Evolutionary conservation across 192 early-diverging fungal genomes (phyloP).

Genomic region (Cetraspora pellucida): DNA sequence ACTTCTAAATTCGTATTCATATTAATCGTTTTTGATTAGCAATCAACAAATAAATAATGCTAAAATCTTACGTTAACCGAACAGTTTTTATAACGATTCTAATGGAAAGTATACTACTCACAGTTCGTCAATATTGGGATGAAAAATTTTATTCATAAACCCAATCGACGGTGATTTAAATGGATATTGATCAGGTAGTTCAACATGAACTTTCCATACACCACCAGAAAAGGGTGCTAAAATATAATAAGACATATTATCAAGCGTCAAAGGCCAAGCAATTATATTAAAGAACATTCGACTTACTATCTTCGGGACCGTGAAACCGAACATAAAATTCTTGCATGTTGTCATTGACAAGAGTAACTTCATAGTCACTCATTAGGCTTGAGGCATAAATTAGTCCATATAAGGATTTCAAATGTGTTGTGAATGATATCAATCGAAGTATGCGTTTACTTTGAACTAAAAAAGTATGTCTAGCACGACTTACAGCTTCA

Average conservation of each 20-base stretch:
- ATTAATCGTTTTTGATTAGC: background rate
- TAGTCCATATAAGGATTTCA: background rate
- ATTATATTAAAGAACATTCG: slow-evolving; percentile 10
- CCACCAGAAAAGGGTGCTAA: slow-evolving; percentile 94
- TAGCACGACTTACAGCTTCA: slow-evolving; percentile 84
- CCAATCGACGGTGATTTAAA: slow-evolving; percentile 99
- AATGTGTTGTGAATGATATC: background rate
- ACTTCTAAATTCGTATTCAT: slow-evolving; percentile 61
- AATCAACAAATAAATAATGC: background rate
- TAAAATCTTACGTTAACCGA: background rate
- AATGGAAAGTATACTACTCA: slow-evolving; percentile 44
- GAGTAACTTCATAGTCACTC: slow-evolving; percentile 98
- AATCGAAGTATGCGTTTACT: too few species aligned
- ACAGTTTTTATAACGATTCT: too few species aligned
- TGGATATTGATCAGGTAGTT: slow-evolving; percentile 98
- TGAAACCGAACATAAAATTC: slow-evolving; percentile 94
- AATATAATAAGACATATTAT: background rate
- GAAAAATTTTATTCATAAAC: slow-evolving; percentile 99
- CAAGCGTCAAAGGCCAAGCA: background rate
- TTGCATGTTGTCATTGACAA: slow-evolving; percentile 99
- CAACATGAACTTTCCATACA: slow-evolving; percentile 97
- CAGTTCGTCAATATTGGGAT: slow-evolving; percentile 99
- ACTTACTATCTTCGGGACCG: slow-evolving; percentile 93
- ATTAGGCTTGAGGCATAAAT: slow-evolving; percentile 73
- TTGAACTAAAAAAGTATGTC: background rate